Base-by-base conservation (phyloP, 2,329 filamentous ascomycete species). In the Fusarium xylarioides region DNA sequence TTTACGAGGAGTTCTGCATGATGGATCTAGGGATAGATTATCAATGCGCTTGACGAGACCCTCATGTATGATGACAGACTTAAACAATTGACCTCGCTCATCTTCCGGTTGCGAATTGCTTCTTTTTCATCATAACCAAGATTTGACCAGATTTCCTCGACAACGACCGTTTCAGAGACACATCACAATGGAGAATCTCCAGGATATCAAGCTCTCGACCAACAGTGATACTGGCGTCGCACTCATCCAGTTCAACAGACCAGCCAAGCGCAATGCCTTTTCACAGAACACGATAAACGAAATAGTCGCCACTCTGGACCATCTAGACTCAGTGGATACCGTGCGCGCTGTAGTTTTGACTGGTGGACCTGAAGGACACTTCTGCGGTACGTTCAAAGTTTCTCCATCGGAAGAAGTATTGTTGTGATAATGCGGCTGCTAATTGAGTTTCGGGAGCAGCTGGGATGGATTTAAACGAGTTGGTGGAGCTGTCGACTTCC, bases 241-340 rank as follows among this genome's bases (percentile, higher is more conserved):
- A 21, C n/a, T 66, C 4, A 44, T 73, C 2, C 70, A 74, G 11
- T 73, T 73, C 62, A 74, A 71, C 44, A 54, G 70, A 50, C 66
- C 70, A 21, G 66, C 70, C 10, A 73, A 73, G 47, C 70, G 70
- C 11, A 73, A 73, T 52, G 70, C 70, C 1, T 73, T 73, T 50
- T 43, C 70, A 23, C 70, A 61, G n/a, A 71, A 49, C 44, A 73
- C 70, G 4, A 73, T 73, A 14, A 43, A 56, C 15, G 70, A 73
- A 19, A 40, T 73, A 16, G 70, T 73, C 7, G 16, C 57, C 3
- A 65, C 59, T 34, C 43, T 73, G 14, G 54, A 46, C 23, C 44
- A 74, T 14, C 70, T 73, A 6, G 70, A 73, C 37, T 58, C 53
- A 8, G 47, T 54, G 28, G 47, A 68, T 21, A 42, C 44, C 0